Evolutionary conservation across 805 yeast species (phyloP).

Genomic region (Lachancea sp.): DNA sequence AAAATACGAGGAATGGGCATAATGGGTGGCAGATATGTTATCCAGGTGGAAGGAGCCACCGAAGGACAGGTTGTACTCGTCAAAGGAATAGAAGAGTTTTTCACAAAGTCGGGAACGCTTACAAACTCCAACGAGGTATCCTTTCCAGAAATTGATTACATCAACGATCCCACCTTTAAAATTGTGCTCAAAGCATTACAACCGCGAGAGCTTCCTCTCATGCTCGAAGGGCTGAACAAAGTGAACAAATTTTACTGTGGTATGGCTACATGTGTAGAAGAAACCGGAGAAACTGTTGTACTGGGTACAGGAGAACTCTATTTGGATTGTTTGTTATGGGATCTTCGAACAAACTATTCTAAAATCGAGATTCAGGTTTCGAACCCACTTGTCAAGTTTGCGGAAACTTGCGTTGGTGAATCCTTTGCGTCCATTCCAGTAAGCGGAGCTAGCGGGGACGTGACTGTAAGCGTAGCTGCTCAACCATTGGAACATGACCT

Average conservation of each 20-base stretch:
- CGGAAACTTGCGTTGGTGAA: slow-evolving; percentile 65
- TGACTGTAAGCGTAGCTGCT: slow-evolving; percentile 61
- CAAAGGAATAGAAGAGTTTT: slow-evolving; percentile 51
- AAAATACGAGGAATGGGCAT: slow-evolving; percentile 41
- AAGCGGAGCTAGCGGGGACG: slow-evolving; percentile 47
- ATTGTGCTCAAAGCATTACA: slow-evolving; percentile 75
- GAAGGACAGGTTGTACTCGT: slow-evolving; percentile 68
- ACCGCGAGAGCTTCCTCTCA: slow-evolving; percentile 71
- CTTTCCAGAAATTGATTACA: slow-evolving; percentile 37
- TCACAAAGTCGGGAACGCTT: slow-evolving; percentile 59
- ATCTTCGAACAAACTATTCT: slow-evolving; percentile 57
- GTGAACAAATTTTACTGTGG: slow-evolving; percentile 61
- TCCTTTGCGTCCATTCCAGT: slow-evolving; percentile 65
- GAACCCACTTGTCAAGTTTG: slow-evolving; percentile 72
- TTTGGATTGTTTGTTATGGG: slow-evolving; percentile 76
- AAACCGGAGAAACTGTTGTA: slow-evolving; percentile 79
- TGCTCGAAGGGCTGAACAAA: slow-evolving; percentile 62
- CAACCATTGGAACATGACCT: slow-evolving; percentile 62
- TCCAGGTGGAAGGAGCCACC: slow-evolving; percentile 46
- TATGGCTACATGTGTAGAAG: slow-evolving; percentile 65
- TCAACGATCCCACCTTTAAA: slow-evolving; percentile 59
- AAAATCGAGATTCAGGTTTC: slow-evolving; percentile 72
- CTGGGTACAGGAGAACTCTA: slow-evolving; percentile 84
- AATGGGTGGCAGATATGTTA: slow-evolving; percentile 65
- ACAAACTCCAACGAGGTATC: slow-evolving; percentile 18